Percentiles rank a stretch among this genome's conserved stretches.
phyloP scores from a whole-genome alignment of 768 basidiomycete genomes.

The Suillus subalutaceus region DNA sequence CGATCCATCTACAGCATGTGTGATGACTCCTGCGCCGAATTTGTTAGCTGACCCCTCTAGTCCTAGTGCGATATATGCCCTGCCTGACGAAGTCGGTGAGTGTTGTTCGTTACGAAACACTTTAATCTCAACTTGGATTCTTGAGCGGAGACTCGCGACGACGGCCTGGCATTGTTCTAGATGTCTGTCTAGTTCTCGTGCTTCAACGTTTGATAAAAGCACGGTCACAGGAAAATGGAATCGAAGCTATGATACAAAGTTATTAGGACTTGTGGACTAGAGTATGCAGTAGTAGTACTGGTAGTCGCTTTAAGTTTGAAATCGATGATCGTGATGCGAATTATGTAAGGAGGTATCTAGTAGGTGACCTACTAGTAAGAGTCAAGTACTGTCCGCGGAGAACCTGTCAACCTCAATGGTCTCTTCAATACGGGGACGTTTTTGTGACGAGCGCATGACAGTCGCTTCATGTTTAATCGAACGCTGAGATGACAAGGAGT shows the following conservation, averaged over 20 bases:
- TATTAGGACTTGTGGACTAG: not conserved
- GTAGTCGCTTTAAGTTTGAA: not conserved
- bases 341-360: constrained; percentile 4
- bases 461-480: not conserved
- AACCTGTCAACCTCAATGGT: not conserved
- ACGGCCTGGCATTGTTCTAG: constrained; percentile 22
- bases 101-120: constrained; percentile 15
- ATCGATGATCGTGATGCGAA: not conserved
- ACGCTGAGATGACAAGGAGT: not conserved
- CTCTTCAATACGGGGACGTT: not conserved
- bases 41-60: constrained; percentile 99
- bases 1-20: constrained; percentile 74
- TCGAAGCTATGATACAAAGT: not conserved
- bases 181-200: constrained; percentile 1
- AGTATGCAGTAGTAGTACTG: not conserved
- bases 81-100: constrained; percentile 44
- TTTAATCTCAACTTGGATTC: constrained; percentile 32
- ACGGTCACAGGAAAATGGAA: not conserved
- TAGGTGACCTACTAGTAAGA: not conserved
- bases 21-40: constrained; percentile 90
- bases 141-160: constrained; percentile 33
- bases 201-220: not conserved
- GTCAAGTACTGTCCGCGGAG: not conserved
- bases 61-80: constrained; percentile 84
- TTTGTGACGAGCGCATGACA: not conserved